phyloP scores from a whole-genome alignment of 768 basidiomycete genomes.

The Dentipellis fragilis region DNA sequence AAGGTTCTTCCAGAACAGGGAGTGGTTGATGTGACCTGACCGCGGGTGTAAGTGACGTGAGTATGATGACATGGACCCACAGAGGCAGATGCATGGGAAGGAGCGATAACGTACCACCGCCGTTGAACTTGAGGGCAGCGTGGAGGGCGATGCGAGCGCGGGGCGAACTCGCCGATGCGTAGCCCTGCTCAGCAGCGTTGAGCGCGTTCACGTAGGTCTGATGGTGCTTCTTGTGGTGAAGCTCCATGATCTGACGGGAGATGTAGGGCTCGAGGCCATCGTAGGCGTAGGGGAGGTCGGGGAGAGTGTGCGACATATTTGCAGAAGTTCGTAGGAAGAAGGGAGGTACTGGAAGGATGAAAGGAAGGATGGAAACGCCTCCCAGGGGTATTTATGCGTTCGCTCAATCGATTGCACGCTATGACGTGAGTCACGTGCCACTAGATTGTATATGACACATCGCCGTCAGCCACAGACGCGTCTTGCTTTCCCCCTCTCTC shows the following conservation, averaged over 20 bases:
- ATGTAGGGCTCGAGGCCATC: constrained; percentile 91
- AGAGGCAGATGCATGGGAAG: neutral
- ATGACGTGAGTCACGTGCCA: neutral
- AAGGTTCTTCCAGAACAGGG: constrained; percentile 97
- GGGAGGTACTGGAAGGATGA: neutral
- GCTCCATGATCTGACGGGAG: constrained; percentile 84
- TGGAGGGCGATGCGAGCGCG: constrained; percentile 80
- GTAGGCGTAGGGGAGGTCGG: constrained; percentile 71
- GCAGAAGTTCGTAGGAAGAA: neutral
- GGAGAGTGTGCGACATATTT: constrained; percentile 50
- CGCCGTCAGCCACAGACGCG: neutral
- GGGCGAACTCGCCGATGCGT: constrained; percentile 50
- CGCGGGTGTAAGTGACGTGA: neutral
- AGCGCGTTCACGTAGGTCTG: constrained; percentile 91
- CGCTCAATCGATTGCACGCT: neutral
- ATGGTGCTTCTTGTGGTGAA: constrained; percentile 89
- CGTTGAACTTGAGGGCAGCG: constrained; percentile 92
- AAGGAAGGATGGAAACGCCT: neutral
- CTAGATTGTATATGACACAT: neutral
- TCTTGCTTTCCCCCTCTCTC: neutral
- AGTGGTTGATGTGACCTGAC: constrained; percentile 86
- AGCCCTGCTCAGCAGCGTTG: constrained; percentile 87
- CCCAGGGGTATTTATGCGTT: neutral
- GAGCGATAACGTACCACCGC: constrained; percentile 52
- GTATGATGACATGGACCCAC: neutral